Conservation (phyloP, 306 rosid genomes). For the Arachis hypogaea region DNA sequence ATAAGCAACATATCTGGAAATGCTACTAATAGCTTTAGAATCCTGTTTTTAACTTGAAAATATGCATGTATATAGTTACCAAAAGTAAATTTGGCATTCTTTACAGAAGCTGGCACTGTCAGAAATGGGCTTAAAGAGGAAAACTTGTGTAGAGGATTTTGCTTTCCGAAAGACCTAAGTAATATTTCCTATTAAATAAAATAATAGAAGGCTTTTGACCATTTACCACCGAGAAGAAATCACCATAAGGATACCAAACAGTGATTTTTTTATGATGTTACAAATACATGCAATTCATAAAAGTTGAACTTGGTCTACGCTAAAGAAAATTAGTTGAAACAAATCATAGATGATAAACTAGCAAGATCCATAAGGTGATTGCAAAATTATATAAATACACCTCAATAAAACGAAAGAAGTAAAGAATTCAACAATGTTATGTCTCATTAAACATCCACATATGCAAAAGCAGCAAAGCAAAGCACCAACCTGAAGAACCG, state of each 20-base stretch:
- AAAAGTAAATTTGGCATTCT: neutral
- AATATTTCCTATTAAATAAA: neutral
- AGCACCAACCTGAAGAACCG: constrained; percentile 73
- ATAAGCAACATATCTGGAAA: neutral
- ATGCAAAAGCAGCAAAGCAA: neutral
- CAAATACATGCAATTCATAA: constrained; percentile 17
- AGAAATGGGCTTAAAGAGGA: neutral
- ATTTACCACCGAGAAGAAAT: neutral
- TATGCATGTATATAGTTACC: neutral
- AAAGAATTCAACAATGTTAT: neutral
- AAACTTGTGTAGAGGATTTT: neutral
- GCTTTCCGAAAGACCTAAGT: neutral
- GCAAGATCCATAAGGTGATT: constrained; percentile 21
- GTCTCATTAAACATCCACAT: constrained; percentile 2
- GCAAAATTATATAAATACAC: neutral
- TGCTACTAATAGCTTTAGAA: constrained; percentile 2
- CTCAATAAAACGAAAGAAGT: constrained; percentile 11
- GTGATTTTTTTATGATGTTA: neutral
- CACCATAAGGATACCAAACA: neutral
- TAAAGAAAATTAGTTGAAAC: constrained; percentile 12
- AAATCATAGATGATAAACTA: constrained; percentile 15
- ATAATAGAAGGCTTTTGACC: neutral
- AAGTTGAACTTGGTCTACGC: neutral
- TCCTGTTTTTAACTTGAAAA: neutral
- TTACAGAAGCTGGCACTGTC: neutral